These are phyloP conservation scores for Ruellia speciosa DNA, from an alignment of 305 asterid genomes.

Conservation along the genomic window DNA sequence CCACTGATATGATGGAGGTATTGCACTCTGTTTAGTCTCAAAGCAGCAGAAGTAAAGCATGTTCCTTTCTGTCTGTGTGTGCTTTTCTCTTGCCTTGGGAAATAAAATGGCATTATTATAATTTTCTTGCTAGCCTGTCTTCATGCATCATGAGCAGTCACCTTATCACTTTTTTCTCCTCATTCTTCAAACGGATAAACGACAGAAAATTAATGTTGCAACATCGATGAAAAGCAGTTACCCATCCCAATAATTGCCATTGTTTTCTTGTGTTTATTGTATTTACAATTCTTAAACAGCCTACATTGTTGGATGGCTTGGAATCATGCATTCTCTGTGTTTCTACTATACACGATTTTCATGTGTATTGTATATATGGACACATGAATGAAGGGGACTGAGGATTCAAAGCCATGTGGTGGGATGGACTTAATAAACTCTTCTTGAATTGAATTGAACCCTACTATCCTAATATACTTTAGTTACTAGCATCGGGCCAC, in stretches of 20 bases:
- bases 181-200: slow-evolving; percentile 10
- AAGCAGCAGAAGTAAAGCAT: slow-evolving; percentile 26
- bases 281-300: slow-evolving; percentile 1
- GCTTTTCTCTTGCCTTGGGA: slow-evolving; percentile 20
- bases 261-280: not conserved
- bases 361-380: too few relatives aligned
- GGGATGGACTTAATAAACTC: too few relatives aligned
- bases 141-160: slow-evolving; percentile 22
- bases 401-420: too few relatives aligned
- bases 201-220: not conserved
- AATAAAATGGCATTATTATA: slow-evolving; percentile 3
- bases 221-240: not conserved
- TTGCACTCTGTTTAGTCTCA: slow-evolving; percentile 33
- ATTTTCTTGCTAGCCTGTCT: slow-evolving; percentile 18
- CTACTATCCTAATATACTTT: too few relatives aligned
- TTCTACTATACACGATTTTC: too few relatives aligned
- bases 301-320: not conserved
- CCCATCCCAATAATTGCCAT: not conserved
- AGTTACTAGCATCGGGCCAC: not conserved
- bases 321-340: not conserved
- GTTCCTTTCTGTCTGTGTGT: slow-evolving; percentile 25
- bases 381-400: too few relatives aligned
- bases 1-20: slow-evolving; percentile 27
- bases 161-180: not conserved
- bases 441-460: too few relatives aligned